Percentiles rank a stretch among this genome's conserved stretches.
These are phyloP conservation scores for Wickerhamiella spandovensis DNA, from an alignment of 805 yeast species.

Conservation along the genomic window DNA sequence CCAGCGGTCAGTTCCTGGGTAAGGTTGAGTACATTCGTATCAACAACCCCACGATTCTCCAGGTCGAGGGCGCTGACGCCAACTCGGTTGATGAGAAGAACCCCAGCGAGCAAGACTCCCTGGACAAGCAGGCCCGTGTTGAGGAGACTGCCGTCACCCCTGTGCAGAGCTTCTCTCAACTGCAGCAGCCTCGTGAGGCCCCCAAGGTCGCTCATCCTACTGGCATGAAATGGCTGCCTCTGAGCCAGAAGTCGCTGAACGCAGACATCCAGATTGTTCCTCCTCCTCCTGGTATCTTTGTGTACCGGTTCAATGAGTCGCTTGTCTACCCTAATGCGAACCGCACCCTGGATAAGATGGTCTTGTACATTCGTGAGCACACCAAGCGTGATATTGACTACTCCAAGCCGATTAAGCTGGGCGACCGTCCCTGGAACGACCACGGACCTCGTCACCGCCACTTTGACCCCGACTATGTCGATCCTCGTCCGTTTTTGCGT, in stretches of 20 bases:
- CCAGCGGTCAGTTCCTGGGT: conserved; percentile 75
- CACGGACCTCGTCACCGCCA: conserved; percentile 43
- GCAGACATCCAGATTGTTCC: conserved; percentile 44
- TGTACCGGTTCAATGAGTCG: conserved; percentile 69
- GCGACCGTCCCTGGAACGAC: conserved; percentile 83
- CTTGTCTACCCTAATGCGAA: conserved; percentile 75
- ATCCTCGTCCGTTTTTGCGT: conserved; percentile 52
- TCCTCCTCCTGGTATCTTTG: conserved; percentile 86
- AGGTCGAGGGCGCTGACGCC: conserved; percentile 19
- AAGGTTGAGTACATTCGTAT: conserved; percentile 59
- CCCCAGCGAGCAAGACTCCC: not conserved
- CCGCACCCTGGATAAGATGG: conserved; percentile 51
- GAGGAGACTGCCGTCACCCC: not conserved
- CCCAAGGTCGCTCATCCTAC: conserved; percentile 1
- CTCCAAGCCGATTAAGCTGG: conserved; percentile 23
- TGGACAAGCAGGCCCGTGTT: conserved; percentile 1
- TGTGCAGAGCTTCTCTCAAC: not conserved
- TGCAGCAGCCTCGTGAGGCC: not conserved
- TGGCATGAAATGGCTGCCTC: conserved; percentile 25
- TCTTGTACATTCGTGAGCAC: conserved; percentile 47
- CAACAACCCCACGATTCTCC: conserved; percentile 35
- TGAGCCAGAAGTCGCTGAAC: conserved; percentile 36
- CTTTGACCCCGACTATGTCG: conserved; percentile 23
- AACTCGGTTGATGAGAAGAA: conserved; percentile 14
- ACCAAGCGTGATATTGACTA: conserved; percentile 47